Conservation (phyloP, 2,329 filamentous ascomycete species). For the Colletotrichum melonis region DNA sequence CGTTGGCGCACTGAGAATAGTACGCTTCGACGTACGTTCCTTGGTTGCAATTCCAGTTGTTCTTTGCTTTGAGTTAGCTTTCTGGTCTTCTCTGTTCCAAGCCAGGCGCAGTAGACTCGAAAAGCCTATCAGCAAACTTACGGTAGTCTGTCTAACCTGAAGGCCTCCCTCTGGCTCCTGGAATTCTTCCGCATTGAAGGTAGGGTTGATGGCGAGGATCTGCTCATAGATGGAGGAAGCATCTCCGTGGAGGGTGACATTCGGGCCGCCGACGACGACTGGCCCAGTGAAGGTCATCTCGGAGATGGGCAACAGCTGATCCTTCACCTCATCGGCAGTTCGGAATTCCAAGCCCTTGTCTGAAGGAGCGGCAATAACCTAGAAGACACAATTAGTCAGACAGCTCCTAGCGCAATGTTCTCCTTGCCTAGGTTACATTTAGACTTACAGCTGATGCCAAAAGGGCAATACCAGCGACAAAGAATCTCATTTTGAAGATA, state of each 20-base stretch:
- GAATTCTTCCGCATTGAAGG: not conserved
- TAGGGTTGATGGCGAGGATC: conserved; percentile 15
- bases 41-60: conserved; percentile 1
- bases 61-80: not conserved
- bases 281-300: conserved; percentile 20
- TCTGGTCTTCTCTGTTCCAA: too few species aligned
- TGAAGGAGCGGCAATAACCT: not conserved
- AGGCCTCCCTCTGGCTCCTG: not conserved
- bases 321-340: conserved; percentile 1
- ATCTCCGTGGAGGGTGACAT: conserved; percentile 23
- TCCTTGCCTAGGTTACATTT: too few species aligned
- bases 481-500: conserved; percentile 6
- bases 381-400: not conserved
- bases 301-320: not conserved
- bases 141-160: not conserved
- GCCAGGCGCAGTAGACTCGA: too few species aligned
- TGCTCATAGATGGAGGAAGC: conserved; percentile 18
- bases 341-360: conserved; percentile 7
- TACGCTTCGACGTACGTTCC: not conserved
- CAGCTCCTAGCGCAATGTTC: not conserved
- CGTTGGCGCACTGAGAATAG: conserved; percentile 3
- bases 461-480: not conserved
- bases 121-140: not conserved
- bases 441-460: conserved; percentile 4
- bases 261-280: conserved; percentile 5